Evolutionary conservation across 495 filamentous ascomycete genomes (phyloP).

Genomic region (Staphylotrichum longicolle): DNA sequence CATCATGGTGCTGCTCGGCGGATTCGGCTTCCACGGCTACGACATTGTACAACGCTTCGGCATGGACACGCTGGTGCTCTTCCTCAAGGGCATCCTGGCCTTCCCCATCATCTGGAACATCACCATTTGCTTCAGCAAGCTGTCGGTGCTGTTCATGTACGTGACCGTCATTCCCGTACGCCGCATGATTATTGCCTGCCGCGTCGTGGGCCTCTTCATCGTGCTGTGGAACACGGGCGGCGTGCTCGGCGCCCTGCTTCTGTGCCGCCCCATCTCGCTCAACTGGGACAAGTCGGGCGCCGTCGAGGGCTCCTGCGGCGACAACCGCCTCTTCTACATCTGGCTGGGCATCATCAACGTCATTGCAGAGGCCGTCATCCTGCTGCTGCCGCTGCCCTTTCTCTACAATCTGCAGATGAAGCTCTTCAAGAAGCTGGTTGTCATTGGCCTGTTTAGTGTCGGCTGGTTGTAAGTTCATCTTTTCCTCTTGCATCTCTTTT

Average conservation of each 20-base stretch:
- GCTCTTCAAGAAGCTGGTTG: slow-evolving; percentile 18
- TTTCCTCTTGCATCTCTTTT: not conserved
- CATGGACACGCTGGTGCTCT: slow-evolving; percentile 23
- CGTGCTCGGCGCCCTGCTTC: slow-evolving; percentile 15
- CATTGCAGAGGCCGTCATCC: slow-evolving; percentile 17
- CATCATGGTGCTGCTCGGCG: slow-evolving; percentile 17
- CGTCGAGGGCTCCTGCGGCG: slow-evolving; percentile 17
- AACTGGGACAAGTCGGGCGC: slow-evolving; percentile 21
- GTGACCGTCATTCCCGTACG: slow-evolving; percentile 18
- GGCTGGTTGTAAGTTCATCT: slow-evolving; percentile 20
- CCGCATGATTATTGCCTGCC: slow-evolving; percentile 12
- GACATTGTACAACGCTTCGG: slow-evolving; percentile 19
- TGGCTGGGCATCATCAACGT: slow-evolving; percentile 23
- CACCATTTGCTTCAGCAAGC: slow-evolving; percentile 24
- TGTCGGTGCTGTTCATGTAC: slow-evolving; percentile 25
- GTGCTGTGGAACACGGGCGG: slow-evolving; percentile 16
- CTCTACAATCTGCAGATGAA: slow-evolving; percentile 17
- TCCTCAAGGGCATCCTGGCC: slow-evolving; percentile 22
- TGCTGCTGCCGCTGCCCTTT: slow-evolving; percentile 20
- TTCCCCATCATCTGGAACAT: slow-evolving; percentile 24
- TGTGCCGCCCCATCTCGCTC: slow-evolving; percentile 23
- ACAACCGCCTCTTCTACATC: slow-evolving; percentile 21
- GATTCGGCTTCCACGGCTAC: slow-evolving; percentile 20
- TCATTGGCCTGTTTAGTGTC: slow-evolving; percentile 23
- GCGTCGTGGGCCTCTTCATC: slow-evolving; percentile 17